Evolutionary conservation across 1,139 yeast genomes (phyloP).

Genomic region (Eremothecium coryli): DNA sequence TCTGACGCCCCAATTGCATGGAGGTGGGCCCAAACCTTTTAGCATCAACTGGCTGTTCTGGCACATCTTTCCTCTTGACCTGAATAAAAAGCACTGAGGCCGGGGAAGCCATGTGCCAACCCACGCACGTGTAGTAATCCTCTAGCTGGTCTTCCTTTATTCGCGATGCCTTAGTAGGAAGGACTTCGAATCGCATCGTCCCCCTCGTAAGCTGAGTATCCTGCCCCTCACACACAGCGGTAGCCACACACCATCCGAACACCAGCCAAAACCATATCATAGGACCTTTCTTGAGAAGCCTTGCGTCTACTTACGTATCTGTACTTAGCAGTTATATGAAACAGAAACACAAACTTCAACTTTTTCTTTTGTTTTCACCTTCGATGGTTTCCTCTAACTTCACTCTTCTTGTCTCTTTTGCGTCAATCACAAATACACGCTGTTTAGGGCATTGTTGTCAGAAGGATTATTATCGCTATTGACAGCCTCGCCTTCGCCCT

Average conservation of each 20-base stretch:
- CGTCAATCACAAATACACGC: conserved; percentile 12
- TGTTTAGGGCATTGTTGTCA: conserved; percentile 20
- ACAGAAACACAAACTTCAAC: too few relatives aligned
- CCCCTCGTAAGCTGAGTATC: background rate
- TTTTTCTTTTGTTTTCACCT: too few relatives aligned
- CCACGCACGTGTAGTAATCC: background rate
- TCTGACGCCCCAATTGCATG: conserved; percentile 18
- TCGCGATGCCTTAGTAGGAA: conserved; percentile 8
- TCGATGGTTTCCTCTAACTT: background rate
- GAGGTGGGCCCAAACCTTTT: conserved; percentile 22
- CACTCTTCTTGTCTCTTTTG: conserved; percentile 1
- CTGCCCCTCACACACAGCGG: background rate
- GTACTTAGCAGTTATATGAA: too few relatives aligned
- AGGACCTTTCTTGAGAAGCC: too few relatives aligned
- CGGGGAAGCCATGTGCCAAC: conserved; percentile 1
- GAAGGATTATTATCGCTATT: conserved; percentile 15
- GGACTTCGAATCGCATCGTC: conserved; percentile 8
- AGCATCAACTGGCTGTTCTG: conserved; percentile 12
- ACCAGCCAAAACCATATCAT: too few relatives aligned
- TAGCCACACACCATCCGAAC: too few relatives aligned
- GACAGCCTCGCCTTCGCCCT: conserved; percentile 14
- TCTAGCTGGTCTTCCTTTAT: conserved; percentile 1
- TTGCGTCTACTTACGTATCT: too few relatives aligned
- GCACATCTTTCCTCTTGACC: conserved; percentile 11
- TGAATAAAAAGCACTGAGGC: conserved; percentile 1